A percentile compares a stretch with the other conserved stretches of the same genome.
These are phyloP conservation scores for Sambucus nigra DNA, from an alignment of 129 eudicot species.

Conservation along the genomic window DNA sequence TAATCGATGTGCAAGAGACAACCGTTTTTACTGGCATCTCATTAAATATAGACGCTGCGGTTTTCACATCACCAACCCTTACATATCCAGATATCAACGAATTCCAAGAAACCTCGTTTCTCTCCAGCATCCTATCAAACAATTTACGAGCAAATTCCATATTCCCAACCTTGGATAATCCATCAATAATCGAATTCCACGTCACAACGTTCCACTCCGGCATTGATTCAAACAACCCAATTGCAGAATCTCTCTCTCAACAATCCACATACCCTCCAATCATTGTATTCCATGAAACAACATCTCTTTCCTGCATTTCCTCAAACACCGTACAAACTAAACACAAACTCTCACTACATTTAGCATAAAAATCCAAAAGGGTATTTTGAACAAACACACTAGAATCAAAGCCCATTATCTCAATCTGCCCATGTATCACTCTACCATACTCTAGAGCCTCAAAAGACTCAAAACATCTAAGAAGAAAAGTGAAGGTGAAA, in stretches of 20 bases:
- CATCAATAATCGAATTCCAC: constrained; percentile 49
- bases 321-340: constrained; percentile 37
- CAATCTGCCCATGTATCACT: constrained; percentile 36
- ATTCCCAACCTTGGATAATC: constrained; percentile 36
- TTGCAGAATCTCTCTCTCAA: constrained; percentile 37
- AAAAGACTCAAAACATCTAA: constrained; percentile 27
- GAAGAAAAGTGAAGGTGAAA: constrained; percentile 49
- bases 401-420: constrained; percentile 43
- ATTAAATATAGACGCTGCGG: constrained; percentile 31
- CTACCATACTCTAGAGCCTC: constrained; percentile 28
- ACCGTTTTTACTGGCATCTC: constrained; percentile 48
- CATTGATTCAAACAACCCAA: constrained; percentile 45
- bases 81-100: constrained; percentile 47
- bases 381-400: constrained; percentile 50
- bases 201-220: constrained; percentile 42
- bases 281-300: constrained; percentile 59
- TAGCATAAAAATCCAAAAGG: constrained; percentile 39
- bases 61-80: constrained; percentile 30
- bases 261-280: constrained; percentile 41
- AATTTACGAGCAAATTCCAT: constrained; percentile 32
- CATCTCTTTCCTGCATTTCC: constrained; percentile 50
- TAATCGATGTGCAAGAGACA: constrained; percentile 45
- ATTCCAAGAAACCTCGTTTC: constrained; percentile 59
- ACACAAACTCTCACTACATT: constrained; percentile 27
- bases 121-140: constrained; percentile 50